These are phyloP conservation scores for Arxiozyma telluris DNA, from an alignment of 1,139 yeast genomes.

Conservation along the genomic window DNA sequence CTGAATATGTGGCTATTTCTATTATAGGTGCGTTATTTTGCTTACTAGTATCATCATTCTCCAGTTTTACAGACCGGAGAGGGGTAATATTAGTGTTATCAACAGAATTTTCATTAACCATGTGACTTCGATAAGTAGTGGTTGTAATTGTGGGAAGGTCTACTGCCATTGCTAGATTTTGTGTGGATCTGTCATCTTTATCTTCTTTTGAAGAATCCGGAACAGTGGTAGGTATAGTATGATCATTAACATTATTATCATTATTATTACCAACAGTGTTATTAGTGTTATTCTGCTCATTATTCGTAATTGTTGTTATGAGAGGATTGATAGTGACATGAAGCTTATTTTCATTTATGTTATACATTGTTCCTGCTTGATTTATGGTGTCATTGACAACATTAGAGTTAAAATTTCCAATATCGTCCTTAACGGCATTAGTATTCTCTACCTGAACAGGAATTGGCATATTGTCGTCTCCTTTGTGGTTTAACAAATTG, in stretches of 20 bases:
- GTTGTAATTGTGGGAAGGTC: conserved; percentile 1
- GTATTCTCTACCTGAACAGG: neutral
- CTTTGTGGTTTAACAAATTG: neutral
- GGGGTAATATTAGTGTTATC: neutral
- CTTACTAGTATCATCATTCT: neutral
- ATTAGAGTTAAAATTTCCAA: neutral
- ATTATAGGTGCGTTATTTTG: conserved; percentile 15
- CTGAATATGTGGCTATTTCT: conserved; percentile 30
- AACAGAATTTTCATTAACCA: no score
- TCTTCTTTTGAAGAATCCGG: neutral
- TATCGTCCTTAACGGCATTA: neutral
- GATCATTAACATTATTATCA: neutral
- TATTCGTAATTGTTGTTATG: neutral
- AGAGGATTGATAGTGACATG: neutral
- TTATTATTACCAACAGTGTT: neutral
- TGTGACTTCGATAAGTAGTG: neutral
- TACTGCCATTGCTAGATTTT: conserved; percentile 2
- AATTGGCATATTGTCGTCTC: neutral
- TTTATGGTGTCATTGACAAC: neutral
- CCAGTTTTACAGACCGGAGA: neutral
- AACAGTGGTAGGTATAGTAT: neutral
- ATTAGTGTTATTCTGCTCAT: no score
- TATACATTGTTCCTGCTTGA: neutral
- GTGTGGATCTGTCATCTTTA: neutral
- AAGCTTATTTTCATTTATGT: neutral